Evolutionary conservation across 2,329 filamentous ascomycete genomes (phyloP).

Genomic region (Hymenoscyphus scutula): DNA sequence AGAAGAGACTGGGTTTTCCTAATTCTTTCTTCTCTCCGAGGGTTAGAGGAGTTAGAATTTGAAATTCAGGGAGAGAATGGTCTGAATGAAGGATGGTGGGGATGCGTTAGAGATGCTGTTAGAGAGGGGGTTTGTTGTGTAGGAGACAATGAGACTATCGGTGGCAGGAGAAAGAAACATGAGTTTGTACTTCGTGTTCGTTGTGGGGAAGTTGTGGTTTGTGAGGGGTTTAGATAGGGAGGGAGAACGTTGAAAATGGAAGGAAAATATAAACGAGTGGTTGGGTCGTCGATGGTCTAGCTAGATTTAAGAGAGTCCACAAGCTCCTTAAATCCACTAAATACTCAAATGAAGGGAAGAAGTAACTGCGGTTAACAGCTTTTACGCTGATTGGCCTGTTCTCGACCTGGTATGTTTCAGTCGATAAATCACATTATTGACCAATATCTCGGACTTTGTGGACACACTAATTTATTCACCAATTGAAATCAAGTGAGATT

Average conservation of each 20-base stretch:
- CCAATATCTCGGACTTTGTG: too few species aligned
- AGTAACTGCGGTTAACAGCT: too few species aligned
- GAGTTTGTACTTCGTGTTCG: background rate
- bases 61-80: slow-evolving; percentile 6
- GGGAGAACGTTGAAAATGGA: background rate
- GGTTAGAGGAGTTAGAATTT: slow-evolving; percentile 17
- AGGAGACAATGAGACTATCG: background rate
- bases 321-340: too few species aligned
- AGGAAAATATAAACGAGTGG: too few species aligned
- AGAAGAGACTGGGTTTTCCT: slow-evolving; percentile 15
- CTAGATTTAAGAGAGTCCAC: too few species aligned
- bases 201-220: background rate
- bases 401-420: too few species aligned
- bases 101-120: slow-evolving; percentile 17
- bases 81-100: slow-evolving; percentile 15
- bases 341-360: too few species aligned
- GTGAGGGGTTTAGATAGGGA: background rate
- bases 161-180: background rate
- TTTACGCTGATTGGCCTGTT: too few species aligned
- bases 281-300: too few species aligned
- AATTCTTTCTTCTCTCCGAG: slow-evolving; percentile 6
- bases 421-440: too few species aligned
- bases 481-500: too few species aligned
- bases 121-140: slow-evolving; percentile 16
- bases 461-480: too few species aligned